Conservation (phyloP, 805 yeast species). For the Metahyphopichia silvanorum region DNA sequence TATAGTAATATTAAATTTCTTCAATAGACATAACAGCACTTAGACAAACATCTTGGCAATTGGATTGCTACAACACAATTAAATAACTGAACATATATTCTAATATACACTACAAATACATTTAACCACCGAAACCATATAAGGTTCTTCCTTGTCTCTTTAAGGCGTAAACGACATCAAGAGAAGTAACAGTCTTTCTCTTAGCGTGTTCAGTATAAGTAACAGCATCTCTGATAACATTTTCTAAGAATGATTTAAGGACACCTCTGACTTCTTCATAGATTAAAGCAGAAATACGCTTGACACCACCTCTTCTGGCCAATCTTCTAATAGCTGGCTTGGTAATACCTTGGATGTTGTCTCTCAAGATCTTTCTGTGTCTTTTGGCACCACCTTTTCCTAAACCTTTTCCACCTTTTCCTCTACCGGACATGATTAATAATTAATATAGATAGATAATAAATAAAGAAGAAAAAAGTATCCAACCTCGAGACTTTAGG, state of each 20-base stretch:
- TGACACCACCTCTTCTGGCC: conserved; percentile 99
- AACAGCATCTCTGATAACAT: conserved; percentile 98
- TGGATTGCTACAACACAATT: too few relatives aligned
- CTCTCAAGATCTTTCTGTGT: conserved; percentile 99
- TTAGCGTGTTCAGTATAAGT: conserved; percentile 99
- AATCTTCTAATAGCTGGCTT: conserved; percentile 99
- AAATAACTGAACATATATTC: conserved; percentile 6
- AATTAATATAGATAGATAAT: conserved; percentile 10
- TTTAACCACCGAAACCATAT: conserved; percentile 99
- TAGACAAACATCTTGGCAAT: too few relatives aligned
- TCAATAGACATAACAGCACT: too few relatives aligned
- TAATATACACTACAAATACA: conserved; percentile 10
- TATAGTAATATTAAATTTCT: too few relatives aligned
- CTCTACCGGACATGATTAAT: conserved; percentile 91
- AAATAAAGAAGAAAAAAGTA: neutral
- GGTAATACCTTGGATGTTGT: conserved; percentile 99
- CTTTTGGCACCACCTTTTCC: conserved; percentile 99
- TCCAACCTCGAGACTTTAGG: neutral
- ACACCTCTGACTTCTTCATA: conserved; percentile 99
- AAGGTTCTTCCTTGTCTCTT: conserved; percentile 99
- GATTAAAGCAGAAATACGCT: conserved; percentile 98
- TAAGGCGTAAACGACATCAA: conserved; percentile 98
- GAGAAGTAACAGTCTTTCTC: conserved; percentile 99
- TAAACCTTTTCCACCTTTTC: conserved; percentile 99
- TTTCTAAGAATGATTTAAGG: conserved; percentile 91